A percentile compares a stretch with the other conserved stretches of the same genome.
These are phyloP conservation scores for Aspergillus aculeatinus DNA, from an alignment of 2,329 filamentous ascomycete genomes.

Conservation along the genomic window DNA sequence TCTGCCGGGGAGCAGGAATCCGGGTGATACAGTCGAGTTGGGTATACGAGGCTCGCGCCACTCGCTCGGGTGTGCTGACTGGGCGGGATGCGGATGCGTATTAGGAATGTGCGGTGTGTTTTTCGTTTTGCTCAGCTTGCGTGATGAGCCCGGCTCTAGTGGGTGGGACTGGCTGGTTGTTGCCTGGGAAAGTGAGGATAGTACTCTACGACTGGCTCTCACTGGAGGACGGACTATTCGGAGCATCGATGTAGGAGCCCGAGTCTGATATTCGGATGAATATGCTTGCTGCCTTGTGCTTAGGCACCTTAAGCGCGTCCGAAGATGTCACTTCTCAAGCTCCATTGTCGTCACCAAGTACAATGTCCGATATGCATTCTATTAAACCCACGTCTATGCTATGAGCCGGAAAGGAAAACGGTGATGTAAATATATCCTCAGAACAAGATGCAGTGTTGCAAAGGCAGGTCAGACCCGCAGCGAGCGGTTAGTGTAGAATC, in stretches of 20 bases:
- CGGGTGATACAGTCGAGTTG: background rate
- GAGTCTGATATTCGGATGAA: too few species aligned
- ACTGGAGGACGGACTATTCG: too few species aligned
- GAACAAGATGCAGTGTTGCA: background rate
- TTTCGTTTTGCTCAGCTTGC: background rate
- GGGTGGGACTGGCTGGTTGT: background rate
- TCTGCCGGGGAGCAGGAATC: background rate
- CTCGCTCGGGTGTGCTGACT: background rate
- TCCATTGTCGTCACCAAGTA: too few species aligned
- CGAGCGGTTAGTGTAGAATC: background rate
- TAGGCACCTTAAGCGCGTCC: too few species aligned
- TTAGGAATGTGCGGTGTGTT: background rate
- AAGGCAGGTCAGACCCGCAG: background rate
- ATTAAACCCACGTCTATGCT: background rate
- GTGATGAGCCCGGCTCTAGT: background rate
- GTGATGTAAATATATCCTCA: background rate
- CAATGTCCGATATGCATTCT: background rate
- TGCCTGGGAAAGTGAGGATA: background rate
- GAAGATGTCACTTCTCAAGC: too few species aligned
- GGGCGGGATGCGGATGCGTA: background rate
- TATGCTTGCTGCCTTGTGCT: too few species aligned
- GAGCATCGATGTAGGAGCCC: too few species aligned
- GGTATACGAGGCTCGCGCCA: background rate
- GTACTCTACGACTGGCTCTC: background rate
- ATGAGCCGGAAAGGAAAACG: background rate